Evolutionary conservation across 768 basidiomycete genomes (phyloP).

Genomic region (Hypholoma sublateritium): DNA sequence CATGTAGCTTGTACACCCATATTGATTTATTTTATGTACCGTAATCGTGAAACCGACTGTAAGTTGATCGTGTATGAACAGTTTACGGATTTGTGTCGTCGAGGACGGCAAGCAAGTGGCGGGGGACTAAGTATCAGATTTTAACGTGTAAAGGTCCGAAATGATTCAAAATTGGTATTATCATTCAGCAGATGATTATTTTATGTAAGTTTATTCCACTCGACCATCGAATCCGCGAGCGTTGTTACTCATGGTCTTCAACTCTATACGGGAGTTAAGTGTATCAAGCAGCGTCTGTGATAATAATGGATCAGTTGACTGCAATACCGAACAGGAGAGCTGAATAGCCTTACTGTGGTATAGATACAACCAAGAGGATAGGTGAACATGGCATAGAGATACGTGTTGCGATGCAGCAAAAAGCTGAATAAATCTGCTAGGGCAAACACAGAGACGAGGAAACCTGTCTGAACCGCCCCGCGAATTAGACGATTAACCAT

Average conservation of each 20-base stretch:
- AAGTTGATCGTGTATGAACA: too few species aligned
- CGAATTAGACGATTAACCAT: conserved; percentile 54
- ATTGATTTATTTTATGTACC: too few species aligned
- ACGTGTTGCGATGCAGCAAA: conserved; percentile 32
- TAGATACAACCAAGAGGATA: conserved; percentile 41
- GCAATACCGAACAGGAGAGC: conserved; percentile 29
- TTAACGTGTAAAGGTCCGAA: too few species aligned
- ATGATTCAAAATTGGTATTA: too few species aligned
- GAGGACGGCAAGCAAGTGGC: too few species aligned
- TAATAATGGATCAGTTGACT: conserved; percentile 20
- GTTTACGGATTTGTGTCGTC: too few species aligned
- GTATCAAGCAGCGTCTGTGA: conserved; percentile 43
- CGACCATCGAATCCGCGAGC: conserved; percentile 15
- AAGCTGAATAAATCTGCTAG: conserved; percentile 47
- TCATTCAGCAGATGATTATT: too few species aligned
- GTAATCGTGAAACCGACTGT: too few species aligned
- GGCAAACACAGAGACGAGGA: conserved; percentile 54
- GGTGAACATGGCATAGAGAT: conserved; percentile 35
- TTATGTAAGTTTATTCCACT: not conserved
- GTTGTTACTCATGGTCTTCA: conserved; percentile 25
- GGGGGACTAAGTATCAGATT: too few species aligned
- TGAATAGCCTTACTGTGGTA: conserved; percentile 42
- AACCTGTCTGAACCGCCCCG: conserved; percentile 54
- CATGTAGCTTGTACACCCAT: too few species aligned
- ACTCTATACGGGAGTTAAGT: conserved; percentile 37